Evolutionary conservation across 2,329 filamentous ascomycete genomes (phyloP), one percentile per base, ranked within the genome.

Genomic region (Aspergillus sp.): DNA sequence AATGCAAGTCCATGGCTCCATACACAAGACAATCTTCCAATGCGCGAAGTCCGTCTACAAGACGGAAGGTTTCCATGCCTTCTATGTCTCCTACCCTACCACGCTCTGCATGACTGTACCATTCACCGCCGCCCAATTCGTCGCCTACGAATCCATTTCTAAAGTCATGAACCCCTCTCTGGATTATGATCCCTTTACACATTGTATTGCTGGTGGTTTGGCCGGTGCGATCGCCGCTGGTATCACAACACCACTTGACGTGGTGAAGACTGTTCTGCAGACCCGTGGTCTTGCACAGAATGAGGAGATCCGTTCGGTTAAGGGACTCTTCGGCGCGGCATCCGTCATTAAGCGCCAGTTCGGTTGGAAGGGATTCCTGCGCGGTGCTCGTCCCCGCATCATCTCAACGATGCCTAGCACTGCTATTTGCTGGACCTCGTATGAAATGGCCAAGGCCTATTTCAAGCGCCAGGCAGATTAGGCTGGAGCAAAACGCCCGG

Each of bases 91-190:
- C 23, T 99, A 99, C 75, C 95, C 95, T 15, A 99, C 95, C 19
- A 99, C 95, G 2, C 82, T 99, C 27, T 96, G 91, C 70, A 99
- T 99, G 95, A 98, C 95, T 14, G 92, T 99, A 2, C 95, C 95
- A 3, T 99, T 98, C 75, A 98, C 93, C 12, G 93, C 95, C 8
- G 86, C 97, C 9, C 95, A 99, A 73, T 98, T 99, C 75, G 91
- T 96, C 71, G 92, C 93, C 55, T 99, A 99, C 82, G 95, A 98
- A 75, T 96, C 93, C 27, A 87, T 98, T 65, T 97, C 93, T 3
- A 98, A 96, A 66, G 76, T 89, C 50, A 92, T 98, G 87, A 97
- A 98, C 75, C 91, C 93, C 0, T 80, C 81, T 27, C 83, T 83
- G 58, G 73, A 77, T 40, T 98, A 99, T 77, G 93, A 98, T 70